Conservation (phyloP, 495 filamentous ascomycete species). For the Penicillium canescens region DNA sequence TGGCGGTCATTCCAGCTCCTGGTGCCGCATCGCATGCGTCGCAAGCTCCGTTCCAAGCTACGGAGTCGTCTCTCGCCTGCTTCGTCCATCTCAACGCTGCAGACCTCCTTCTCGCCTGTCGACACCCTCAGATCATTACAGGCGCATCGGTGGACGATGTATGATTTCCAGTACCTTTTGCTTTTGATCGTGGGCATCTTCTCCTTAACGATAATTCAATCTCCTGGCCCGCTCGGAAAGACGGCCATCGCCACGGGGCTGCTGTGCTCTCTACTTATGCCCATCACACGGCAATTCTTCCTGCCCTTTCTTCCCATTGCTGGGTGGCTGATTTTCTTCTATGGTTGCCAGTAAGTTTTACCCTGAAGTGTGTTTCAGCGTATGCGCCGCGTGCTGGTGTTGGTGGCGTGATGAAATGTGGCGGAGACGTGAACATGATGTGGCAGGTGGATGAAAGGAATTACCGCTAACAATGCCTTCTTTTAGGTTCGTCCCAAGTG, state of each 20-base stretch:
- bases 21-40: slow-evolving; percentile 70
- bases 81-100: slow-evolving; percentile 69
- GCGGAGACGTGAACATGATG: neutral
- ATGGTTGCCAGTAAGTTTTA: slow-evolving; percentile 77
- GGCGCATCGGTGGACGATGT: slow-evolving; percentile 76
- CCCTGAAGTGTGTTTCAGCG: slow-evolving; percentile 3
- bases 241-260: slow-evolving; percentile 64
- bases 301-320: slow-evolving; percentile 82
- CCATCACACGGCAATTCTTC: slow-evolving; percentile 89
- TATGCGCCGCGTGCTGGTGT: slow-evolving; percentile 1
- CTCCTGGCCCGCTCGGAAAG: slow-evolving; percentile 71
- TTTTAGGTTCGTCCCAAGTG: slow-evolving; percentile 75
- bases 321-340: slow-evolving; percentile 85
- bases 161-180: slow-evolving; percentile 84
- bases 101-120: slow-evolving; percentile 76
- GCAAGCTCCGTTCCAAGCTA: slow-evolving; percentile 71
- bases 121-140: slow-evolving; percentile 73
- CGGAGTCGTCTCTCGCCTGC: slow-evolving; percentile 70
- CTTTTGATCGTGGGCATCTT: slow-evolving; percentile 74
- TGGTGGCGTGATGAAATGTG: slow-evolving; percentile 1
- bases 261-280: slow-evolving; percentile 71
- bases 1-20: slow-evolving; percentile 52
- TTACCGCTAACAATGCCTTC: slow-evolving; percentile 16
- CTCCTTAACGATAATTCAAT: slow-evolving; percentile 75
- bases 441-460: neutral